Evolutionary conservation across 345 rosid genomes (phyloP).

Genomic region (Trapa incisa): DNA sequence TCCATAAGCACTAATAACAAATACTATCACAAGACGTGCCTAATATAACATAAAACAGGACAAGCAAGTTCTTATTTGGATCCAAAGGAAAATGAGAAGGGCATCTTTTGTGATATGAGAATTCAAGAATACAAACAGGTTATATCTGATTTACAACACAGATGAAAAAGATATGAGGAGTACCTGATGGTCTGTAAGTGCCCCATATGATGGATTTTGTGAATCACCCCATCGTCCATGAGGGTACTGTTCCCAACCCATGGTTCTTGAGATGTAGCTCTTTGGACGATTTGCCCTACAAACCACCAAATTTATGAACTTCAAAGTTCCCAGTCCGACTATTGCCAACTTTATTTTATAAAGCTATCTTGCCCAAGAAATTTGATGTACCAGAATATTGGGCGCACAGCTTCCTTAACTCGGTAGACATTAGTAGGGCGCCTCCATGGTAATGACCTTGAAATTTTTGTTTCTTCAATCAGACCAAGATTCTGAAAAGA

Average conservation of each 20-base stretch:
- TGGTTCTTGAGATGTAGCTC: constrained; percentile 85
- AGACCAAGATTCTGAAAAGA: constrained; percentile 75
- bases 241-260: constrained; percentile 90
- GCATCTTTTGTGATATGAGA: neutral
- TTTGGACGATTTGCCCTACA: constrained; percentile 98
- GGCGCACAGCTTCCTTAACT: constrained; percentile 87
- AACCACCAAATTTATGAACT: neutral
- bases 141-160: neutral
- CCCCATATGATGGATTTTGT: constrained; percentile 74
- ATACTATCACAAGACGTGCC: neutral
- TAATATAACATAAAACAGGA: neutral
- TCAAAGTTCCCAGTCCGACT: neutral
- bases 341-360: neutral
- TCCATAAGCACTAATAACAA: neutral
- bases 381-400: constrained; percentile 73
- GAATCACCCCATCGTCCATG: constrained; percentile 93
- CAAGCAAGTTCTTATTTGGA: neutral
- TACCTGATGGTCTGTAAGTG: constrained; percentile 82
- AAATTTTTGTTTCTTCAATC: constrained; percentile 80
- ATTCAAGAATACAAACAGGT: neutral
- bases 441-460: constrained; percentile 83
- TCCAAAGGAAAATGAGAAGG: too few species aligned
- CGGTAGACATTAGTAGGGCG: constrained; percentile 88
- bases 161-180: neutral
- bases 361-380: neutral